These are phyloP conservation scores for Populus hybrid DNA, from an alignment of 441 rosid species.

Conservation along the genomic window DNA sequence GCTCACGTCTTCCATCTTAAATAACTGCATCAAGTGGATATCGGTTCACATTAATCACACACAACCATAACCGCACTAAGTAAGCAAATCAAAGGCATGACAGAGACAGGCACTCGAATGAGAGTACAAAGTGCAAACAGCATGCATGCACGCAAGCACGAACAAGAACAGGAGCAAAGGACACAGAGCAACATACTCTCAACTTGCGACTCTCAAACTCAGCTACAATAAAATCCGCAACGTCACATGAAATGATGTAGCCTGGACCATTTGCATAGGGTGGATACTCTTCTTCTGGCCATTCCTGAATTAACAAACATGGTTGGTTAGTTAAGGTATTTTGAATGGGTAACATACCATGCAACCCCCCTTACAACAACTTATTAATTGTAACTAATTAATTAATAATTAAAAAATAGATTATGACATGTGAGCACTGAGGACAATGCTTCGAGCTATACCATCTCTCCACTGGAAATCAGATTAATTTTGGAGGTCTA, in stretches of 20 bases:
- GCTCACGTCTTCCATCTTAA: constrained; percentile 98
- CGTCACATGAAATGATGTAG: constrained; percentile 77
- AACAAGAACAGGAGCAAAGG: background rate
- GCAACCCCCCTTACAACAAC: background rate
- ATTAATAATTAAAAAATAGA: too few relatives aligned
- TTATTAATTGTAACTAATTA: too few relatives aligned
- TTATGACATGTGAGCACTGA: too few relatives aligned
- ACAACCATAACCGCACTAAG: background rate
- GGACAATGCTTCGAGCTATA: too few relatives aligned
- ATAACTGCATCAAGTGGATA: constrained; percentile 49
- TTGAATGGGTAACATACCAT: background rate
- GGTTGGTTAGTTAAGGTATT: background rate
- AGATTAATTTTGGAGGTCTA: too few relatives aligned
- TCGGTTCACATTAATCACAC: background rate
- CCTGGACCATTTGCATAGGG: constrained; percentile 99
- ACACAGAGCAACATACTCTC: constrained; percentile 46
- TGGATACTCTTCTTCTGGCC: constrained; percentile 97
- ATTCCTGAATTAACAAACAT: constrained; percentile 49
- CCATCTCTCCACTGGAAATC: too few relatives aligned
- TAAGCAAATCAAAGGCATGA: background rate
- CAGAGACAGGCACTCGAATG: background rate
- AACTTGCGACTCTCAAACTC: constrained; percentile 75
- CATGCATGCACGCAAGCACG: background rate
- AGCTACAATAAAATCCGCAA: constrained; percentile 57
- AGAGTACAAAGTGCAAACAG: background rate